Conservation (phyloP, 2,329 filamentous ascomycete genomes). For the Fusarium begoniae region DNA sequence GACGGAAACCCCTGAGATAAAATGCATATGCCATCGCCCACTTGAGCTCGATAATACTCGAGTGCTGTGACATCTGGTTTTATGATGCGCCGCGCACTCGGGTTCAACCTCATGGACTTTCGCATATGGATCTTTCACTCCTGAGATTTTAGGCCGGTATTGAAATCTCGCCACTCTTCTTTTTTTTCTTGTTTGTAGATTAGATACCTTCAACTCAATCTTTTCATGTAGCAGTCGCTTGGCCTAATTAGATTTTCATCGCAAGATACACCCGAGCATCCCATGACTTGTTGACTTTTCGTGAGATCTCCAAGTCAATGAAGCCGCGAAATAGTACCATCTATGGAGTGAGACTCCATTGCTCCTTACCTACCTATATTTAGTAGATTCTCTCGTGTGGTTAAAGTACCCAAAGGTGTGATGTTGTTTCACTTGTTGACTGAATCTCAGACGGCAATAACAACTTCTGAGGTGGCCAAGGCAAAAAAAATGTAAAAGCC, state of each 20-base stretch:
- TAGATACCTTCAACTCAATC: neutral
- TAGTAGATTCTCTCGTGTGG: too few species aligned
- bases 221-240: neutral
- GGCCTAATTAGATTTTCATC: neutral
- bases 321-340: neutral
- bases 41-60: neutral
- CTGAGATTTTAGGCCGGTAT: neutral
- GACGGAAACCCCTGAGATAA: neutral
- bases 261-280: neutral
- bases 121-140: neutral
- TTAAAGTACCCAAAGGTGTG: too few species aligned
- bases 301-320: neutral
- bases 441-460: too few species aligned
- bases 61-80: neutral
- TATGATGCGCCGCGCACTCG: neutral
- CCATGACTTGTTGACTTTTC: neutral
- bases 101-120: neutral
- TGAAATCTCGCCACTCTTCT: neutral
- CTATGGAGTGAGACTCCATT: neutral
- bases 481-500: too few species aligned
- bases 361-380: too few species aligned
- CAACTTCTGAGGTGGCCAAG: too few species aligned
- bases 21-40: neutral
- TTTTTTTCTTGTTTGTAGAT: neutral
- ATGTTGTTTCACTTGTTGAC: too few species aligned